Evolutionary conservation across 192 early-diverging fungal genomes (phyloP).

Genomic region (Geranomyces michiganensis): DNA sequence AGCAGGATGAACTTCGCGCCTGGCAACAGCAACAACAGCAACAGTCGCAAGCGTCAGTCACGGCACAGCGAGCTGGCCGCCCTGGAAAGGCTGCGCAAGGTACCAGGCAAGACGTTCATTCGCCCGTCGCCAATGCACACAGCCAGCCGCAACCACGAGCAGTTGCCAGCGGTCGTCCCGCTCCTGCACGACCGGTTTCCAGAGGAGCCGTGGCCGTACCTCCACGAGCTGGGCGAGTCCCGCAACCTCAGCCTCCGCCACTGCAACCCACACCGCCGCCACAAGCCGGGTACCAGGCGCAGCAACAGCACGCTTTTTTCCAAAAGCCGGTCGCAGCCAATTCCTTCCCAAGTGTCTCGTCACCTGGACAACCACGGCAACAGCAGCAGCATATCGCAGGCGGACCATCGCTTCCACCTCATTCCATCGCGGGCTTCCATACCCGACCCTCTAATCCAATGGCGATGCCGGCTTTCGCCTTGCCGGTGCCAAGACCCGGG

Average conservation of each 20-base stretch:
- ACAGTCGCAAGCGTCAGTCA: not conserved
- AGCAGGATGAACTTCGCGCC: slow-evolving; percentile 22
- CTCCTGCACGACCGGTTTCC: no score
- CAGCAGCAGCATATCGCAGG: not conserved
- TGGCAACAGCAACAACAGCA: slow-evolving; percentile 13
- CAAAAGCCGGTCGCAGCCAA: not conserved
- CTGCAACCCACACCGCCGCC: no score
- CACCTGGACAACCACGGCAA: not conserved
- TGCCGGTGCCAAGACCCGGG: not conserved
- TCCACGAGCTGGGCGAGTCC: no score
- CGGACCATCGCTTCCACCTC: not conserved
- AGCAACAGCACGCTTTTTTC: no score
- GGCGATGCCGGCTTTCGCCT: slow-evolving; percentile 8
- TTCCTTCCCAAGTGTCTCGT: not conserved
- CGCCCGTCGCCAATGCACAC: no score
- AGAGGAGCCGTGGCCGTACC: no score
- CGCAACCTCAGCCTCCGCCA: no score
- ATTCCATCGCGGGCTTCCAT: not conserved
- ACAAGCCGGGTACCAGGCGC: no score
- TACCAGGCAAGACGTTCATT: no score
- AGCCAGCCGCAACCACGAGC: no score
- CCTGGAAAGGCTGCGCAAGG: no score
- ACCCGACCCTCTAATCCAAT: not conserved
- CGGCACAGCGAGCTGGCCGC: not conserved
- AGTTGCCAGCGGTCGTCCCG: no score